These are phyloP conservation scores for Catharanthus roseus DNA, from an alignment of 257 asterid genomes.

Conservation along the genomic window DNA sequence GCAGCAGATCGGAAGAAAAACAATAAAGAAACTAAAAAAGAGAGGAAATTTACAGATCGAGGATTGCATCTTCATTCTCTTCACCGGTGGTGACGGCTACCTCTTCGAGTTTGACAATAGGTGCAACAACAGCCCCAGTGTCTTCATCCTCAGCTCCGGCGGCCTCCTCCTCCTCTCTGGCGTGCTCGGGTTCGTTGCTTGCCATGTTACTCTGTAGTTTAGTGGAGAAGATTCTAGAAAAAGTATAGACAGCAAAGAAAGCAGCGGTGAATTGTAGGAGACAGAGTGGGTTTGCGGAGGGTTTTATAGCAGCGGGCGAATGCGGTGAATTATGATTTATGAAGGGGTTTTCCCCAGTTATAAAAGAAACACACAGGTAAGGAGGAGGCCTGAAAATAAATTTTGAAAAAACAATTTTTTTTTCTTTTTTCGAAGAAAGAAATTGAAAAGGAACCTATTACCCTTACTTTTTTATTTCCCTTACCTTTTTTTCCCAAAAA, in stretches of 20 bases:
- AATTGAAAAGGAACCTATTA: too few relatives aligned
- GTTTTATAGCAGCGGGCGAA: not conserved
- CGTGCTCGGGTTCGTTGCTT: constrained; percentile 36
- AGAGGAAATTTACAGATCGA: constrained; percentile 36
- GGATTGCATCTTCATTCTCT: constrained; percentile 47
- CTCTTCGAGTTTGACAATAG: constrained; percentile 51
- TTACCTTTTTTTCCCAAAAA: too few relatives aligned
- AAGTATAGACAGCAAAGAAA: not conserved
- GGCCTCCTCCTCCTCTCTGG: constrained; percentile 34
- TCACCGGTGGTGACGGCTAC: constrained; percentile 58
- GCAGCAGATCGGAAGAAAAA: constrained; percentile 13
- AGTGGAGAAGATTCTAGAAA: not conserved
- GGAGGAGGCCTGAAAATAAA: not conserved
- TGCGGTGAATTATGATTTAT: too few relatives aligned
- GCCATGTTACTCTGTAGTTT: constrained; percentile 22
- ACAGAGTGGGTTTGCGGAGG: not conserved
- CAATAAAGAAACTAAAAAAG: not conserved
- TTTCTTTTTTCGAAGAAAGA: too few relatives aligned
- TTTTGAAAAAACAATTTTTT: not conserved
- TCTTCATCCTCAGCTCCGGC: constrained; percentile 54
- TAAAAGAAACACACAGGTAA: not conserved
- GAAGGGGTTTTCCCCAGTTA: not conserved
- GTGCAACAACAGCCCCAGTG: constrained; percentile 68
- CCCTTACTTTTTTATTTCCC: too few relatives aligned
- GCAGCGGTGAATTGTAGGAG: not conserved